Conservation (phyloP, 1,284 basidiomycete species). For the Rhodofomes roseus region DNA sequence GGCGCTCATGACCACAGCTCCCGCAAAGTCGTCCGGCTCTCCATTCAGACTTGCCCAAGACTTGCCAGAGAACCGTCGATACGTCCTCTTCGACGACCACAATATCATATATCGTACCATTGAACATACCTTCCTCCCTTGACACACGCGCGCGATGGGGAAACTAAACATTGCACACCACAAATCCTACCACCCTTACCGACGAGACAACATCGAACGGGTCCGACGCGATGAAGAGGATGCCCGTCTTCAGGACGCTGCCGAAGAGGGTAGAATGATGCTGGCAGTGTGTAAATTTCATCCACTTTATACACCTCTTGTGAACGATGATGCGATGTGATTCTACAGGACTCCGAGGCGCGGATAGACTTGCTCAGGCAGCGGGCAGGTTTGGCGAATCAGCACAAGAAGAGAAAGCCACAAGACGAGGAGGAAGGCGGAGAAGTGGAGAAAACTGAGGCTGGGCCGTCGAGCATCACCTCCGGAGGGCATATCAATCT, state of each 20-base stretch:
- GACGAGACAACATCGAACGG: slow-evolving; percentile 78
- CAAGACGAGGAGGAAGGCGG: slow-evolving; percentile 40
- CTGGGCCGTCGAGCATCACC: slow-evolving; percentile 37
- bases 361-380: slow-evolving; percentile 65
- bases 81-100: not conserved
- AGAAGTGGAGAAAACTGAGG: slow-evolving; percentile 9
- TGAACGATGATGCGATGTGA: not conserved
- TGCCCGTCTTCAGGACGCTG: slow-evolving; percentile 59
- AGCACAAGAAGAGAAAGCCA: slow-evolving; percentile 32
- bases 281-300: slow-evolving; percentile 51
- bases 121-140: not conserved
- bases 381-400: slow-evolving; percentile 40
- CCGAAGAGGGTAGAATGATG: slow-evolving; percentile 66
- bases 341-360: slow-evolving; percentile 69
- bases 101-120: not conserved
- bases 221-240: slow-evolving; percentile 80
- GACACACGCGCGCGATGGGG: slow-evolving; percentile 46
- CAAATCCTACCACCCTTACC: slow-evolving; percentile 86
- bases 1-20: not conserved
- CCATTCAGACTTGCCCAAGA: too few species aligned
- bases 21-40: not conserved
- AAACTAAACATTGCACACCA: slow-evolving; percentile 86
- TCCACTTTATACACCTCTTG: not conserved
- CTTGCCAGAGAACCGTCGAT: not conserved
- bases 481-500: slow-evolving; percentile 67